A percentile compares a stretch with the other conserved stretches of the same genome.
Evolutionary conservation across 2,329 filamentous ascomycete genomes (phyloP).

Genomic region (Fusarium oligoseptatum): DNA sequence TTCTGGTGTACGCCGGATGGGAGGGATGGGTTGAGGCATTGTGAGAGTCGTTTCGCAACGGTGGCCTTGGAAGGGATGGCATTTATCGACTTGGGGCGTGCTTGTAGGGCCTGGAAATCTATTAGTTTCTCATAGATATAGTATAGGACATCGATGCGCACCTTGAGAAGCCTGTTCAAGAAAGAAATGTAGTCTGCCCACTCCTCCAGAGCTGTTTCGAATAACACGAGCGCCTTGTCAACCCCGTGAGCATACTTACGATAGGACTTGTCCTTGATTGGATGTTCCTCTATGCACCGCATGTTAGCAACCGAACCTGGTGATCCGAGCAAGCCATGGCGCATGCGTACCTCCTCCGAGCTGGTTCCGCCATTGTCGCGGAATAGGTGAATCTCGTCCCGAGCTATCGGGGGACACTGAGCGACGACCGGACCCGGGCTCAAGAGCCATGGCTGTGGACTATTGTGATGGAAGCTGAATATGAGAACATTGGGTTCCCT

Average conservation of each 20-base stretch:
- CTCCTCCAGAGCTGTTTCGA: slow-evolving; percentile 94
- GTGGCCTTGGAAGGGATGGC: slow-evolving; percentile 84
- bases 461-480: slow-evolving; percentile 29
- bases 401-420: slow-evolving; percentile 85
- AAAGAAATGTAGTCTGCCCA: slow-evolving; percentile 99
- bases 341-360: slow-evolving; percentile 77
- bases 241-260: slow-evolving; percentile 91
- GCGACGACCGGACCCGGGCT: slow-evolving; percentile 67
- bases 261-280: slow-evolving; percentile 75
- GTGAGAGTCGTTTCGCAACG: slow-evolving; percentile 90
- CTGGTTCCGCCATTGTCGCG: slow-evolving; percentile 82
- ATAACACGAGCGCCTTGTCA: slow-evolving; percentile 87
- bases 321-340: not conserved
- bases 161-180: slow-evolving; percentile 89
- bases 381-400: slow-evolving; percentile 81
- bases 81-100: slow-evolving; percentile 78
- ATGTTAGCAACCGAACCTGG: slow-evolving; percentile 18
- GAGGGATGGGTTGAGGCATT: slow-evolving; percentile 93
- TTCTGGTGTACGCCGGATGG: slow-evolving; percentile 99
- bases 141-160: slow-evolving; percentile 52
- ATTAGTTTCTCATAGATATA: slow-evolving; percentile 4
- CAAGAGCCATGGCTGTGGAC: slow-evolving; percentile 71
- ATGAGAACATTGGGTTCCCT: slow-evolving; percentile 42
- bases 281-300: slow-evolving; percentile 63
- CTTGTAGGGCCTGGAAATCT: slow-evolving; percentile 80